phyloP scores from a whole-genome alignment of 2,329 filamentous ascomycete genomes.

The Tolypocladium ovalisporum region DNA sequence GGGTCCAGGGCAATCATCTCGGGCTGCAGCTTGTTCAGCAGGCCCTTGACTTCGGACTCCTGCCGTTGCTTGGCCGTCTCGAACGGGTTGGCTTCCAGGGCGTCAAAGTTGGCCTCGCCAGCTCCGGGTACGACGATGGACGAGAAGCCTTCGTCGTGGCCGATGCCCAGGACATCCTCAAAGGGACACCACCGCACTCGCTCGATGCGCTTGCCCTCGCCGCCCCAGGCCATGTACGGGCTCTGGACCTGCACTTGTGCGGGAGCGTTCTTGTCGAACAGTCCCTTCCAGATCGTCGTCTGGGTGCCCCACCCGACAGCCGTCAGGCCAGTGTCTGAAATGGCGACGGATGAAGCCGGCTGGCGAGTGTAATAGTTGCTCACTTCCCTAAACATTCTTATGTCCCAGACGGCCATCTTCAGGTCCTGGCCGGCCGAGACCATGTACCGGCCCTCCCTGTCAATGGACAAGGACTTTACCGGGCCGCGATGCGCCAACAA shows the following conservation, averaged over 20 bases:
- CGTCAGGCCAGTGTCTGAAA: constrained; percentile 80
- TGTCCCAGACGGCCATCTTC: constrained; percentile 92
- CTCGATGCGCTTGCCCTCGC: constrained; percentile 71
- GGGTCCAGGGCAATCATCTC: constrained; percentile 96
- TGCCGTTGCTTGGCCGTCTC: constrained; percentile 88
- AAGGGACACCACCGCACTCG: constrained; percentile 86
- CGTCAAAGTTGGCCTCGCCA: constrained; percentile 95
- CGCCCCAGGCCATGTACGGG: constrained; percentile 90
- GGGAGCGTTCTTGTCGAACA: constrained; percentile 63
- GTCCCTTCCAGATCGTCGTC: constrained; percentile 79
- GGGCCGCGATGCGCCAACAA: constrained; percentile 83
- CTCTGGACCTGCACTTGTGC: constrained; percentile 73
- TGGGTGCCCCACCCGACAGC: constrained; percentile 88
- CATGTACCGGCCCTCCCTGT: constrained; percentile 91
- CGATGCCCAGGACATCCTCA: constrained; percentile 82
- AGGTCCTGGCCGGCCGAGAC: constrained; percentile 82
- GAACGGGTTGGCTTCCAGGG: constrained; percentile 88
- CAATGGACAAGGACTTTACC: constrained; percentile 73
- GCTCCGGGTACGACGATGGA: constrained; percentile 85
- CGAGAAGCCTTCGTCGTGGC: constrained; percentile 77
- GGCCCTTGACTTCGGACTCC: constrained; percentile 77
- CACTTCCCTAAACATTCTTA: constrained; percentile 87
- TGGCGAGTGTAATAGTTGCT: constrained; percentile 78
- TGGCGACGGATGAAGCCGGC: constrained; percentile 72
- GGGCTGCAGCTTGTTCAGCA: constrained; percentile 90